Evolutionary conservation across 192 early-diverging fungal species (phyloP).

Genomic region (Coemansia sp.): DNA sequence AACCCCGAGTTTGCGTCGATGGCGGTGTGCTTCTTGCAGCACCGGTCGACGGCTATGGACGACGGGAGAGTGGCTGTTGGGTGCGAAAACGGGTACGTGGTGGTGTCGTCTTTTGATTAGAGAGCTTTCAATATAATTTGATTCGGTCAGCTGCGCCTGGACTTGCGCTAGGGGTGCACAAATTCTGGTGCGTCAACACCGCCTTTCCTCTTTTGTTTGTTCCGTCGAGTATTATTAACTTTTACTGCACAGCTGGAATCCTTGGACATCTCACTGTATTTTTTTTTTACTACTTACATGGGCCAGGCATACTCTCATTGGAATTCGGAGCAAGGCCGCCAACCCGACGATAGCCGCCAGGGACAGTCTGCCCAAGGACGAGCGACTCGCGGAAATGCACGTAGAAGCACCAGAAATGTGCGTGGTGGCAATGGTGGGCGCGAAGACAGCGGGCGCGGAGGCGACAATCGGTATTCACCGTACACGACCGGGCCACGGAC

Average conservation of each 20-base stretch:
- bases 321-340: background rate
- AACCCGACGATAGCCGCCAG: background rate
- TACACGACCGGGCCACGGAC: slow-evolving; percentile 17
- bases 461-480: slow-evolving; percentile 20
- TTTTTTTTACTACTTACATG: slow-evolving; percentile 9
- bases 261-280: background rate
- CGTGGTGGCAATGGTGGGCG: slow-evolving; percentile 5
- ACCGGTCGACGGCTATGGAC: slow-evolving; percentile 32
- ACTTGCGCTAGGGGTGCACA: background rate
- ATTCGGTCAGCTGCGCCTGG: background rate
- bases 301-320: slow-evolving; percentile 40
- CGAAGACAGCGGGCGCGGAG: slow-evolving; percentile 5
- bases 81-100: slow-evolving; percentile 50
- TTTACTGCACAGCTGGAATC: background rate
- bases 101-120: slow-evolving; percentile 43
- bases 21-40: slow-evolving; percentile 12
- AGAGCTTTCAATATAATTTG: background rate
- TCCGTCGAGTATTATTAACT: background rate
- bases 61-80: slow-evolving; percentile 39
- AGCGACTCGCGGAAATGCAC: slow-evolving; percentile 1
- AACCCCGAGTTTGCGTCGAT: slow-evolving; percentile 6
- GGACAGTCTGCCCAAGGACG: background rate
- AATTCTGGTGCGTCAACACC: background rate
- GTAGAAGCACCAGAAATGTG: background rate
- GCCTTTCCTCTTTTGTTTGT: background rate